phyloP scores from a whole-genome alignment of 2,329 filamentous ascomycete species.

The Ambrosiella beaveri region DNA sequence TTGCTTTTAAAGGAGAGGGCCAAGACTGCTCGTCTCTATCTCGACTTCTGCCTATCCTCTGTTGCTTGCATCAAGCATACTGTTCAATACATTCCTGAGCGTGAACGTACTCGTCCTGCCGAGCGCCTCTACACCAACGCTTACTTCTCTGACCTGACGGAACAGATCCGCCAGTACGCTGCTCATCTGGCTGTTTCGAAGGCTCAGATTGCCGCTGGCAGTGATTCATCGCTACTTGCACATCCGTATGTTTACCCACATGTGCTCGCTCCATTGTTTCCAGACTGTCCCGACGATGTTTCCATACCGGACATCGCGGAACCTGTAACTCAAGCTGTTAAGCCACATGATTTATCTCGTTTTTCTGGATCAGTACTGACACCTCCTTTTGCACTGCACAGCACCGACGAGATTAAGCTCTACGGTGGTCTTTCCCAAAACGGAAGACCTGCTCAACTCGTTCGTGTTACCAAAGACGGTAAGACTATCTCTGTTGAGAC shows the following conservation, averaged over 20 bases:
- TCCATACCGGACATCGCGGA: background rate
- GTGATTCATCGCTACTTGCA: conserved; percentile 37
- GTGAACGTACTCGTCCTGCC: conserved; percentile 65
- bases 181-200: conserved; percentile 63
- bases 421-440: conserved; percentile 68
- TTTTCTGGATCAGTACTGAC: conserved; percentile 16
- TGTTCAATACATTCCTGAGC: conserved; percentile 68
- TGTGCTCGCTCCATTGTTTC: conserved; percentile 1
- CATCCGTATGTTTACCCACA: conserved; percentile 21
- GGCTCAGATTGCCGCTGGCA: conserved; percentile 33
- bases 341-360: background rate
- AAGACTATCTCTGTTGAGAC: conserved; percentile 64
- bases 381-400: conserved; percentile 17
- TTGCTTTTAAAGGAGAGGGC: conserved; percentile 62
- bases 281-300: background rate
- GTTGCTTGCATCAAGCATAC: conserved; percentile 82
- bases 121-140: conserved; percentile 89
- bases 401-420: conserved; percentile 54
- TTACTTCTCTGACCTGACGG: conserved; percentile 91
- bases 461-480: conserved; percentile 65
- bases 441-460: conserved; percentile 67
- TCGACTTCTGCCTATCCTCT: conserved; percentile 77
- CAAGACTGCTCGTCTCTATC: conserved; percentile 53
- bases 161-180: conserved; percentile 83
- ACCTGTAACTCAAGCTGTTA: background rate